Base-by-base conservation (phyloP, 2,329 filamentous ascomycete species). In the Aspergillus novofumigatus region DNA sequence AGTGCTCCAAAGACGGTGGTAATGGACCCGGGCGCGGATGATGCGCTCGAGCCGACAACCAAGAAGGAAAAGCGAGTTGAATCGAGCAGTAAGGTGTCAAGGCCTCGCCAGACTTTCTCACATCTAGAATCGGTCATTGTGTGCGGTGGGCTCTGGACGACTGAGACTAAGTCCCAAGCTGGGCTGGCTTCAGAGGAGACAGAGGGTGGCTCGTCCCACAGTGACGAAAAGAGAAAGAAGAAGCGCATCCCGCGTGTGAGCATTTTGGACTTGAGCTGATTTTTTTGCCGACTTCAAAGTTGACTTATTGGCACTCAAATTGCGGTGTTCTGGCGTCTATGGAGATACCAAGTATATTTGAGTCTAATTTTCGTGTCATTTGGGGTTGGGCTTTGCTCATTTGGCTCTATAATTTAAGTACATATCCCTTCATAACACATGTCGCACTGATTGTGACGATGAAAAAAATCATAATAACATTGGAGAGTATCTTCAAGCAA, bases 231-330 rank as follows among this genome's bases (percentile, higher is more conserved):
- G 58, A 47, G 48, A 28, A 65, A 67, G 32, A 69, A 68, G 57
- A 72, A 74, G 57, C 60, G 68, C 11, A 58, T 72, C 25, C 51
- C 67, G 25, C 70, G 72, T 32, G 71, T 73, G 20, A 73, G 72
- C 61, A 65, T 74, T 32, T 17, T 74, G 49, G 71, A 74, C 57
- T 58, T 74, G 60, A 67, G 51, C 9, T 59, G 49, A 59, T 25
- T n/a, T 25, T n/a, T 25, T 6, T 32, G 44, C 44, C 21, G 3
- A 23, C 44, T 20, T 8, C 14, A 17, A 23, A 2, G 10, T 47
- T 47, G 23, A 23, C 10, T 14, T 14, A 26, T 47, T 26, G 10
- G 44, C 10, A 47, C 2, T 25, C 21, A 14, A 23, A 23, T 9
- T 21, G 44, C 4, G 23, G 44, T 44, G 23, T 47, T 47, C 21